Base-by-base conservation (phyloP, 345 rosid species). In the Litchi chinensis region DNA sequence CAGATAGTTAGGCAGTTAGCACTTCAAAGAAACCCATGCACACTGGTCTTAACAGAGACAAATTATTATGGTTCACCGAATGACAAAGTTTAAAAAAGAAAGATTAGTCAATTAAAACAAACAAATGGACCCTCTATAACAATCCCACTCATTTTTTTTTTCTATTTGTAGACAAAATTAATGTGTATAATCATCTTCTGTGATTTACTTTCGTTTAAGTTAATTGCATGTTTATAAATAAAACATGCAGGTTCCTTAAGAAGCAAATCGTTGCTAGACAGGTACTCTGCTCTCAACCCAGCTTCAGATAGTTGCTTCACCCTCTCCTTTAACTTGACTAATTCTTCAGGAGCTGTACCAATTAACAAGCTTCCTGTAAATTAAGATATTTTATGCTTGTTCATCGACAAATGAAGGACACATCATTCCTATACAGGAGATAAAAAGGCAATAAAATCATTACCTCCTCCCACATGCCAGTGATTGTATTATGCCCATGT, bases 361-460 rank as follows among this genome's bases (percentile, higher is more conserved):
- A 95, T 85, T 21, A 93, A 74, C 89, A 95, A 78, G 83, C 97
- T 92, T 78, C 98, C 98, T 95, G 80, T 22, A 80, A 70, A 68
- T 57, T 16, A 74, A n/a, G 79, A 78, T 40, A 69, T 18, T 69
- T 68, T 59, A 68, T 24, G 50, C 2, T 32, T 32, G 37, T 32
- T 32, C 2, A 32, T 32, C 37, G 2, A 16, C 40, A n/a, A 40
- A 73, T 5, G 28, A 46, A 71, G 43, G 11, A 60, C 28, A 22
- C 65, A n/a, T 26, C 68, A 24, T 64, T 15, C 40, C 68, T 32
- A 32, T 32, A 32, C 28, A 19, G 2, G 68, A 24, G 68, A 32
- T 12, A 32, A 65, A 10, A 24, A 28, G 68, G 21, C 41, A 12
- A 28, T n/a, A 4, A 68, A 41, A 24, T 57, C 41, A 44, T 5